Conservation (phyloP, 345 rosid genomes). For the Acer campestre region DNA sequence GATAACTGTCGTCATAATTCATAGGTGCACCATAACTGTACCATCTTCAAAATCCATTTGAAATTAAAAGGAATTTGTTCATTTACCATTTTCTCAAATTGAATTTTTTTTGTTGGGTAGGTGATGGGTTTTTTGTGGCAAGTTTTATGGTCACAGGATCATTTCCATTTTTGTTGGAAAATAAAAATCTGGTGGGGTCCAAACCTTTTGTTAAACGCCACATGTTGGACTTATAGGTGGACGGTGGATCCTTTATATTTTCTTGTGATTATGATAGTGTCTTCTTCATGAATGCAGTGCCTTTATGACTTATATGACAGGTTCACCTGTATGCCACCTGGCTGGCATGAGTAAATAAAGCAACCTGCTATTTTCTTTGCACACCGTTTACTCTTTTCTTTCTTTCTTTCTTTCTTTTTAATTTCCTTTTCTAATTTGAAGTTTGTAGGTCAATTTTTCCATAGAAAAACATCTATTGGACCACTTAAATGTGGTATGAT, state of each 20-base stretch:
- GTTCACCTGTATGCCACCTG: slow-evolving; percentile 6
- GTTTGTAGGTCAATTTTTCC: background rate
- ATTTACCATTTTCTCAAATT: background rate
- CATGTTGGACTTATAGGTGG: background rate
- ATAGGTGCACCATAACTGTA: background rate
- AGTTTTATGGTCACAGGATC: background rate
- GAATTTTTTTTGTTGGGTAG: background rate
- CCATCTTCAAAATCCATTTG: background rate
- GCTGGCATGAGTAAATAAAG: background rate
- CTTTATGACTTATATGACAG: background rate
- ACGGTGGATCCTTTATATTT: background rate
- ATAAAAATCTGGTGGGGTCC: slow-evolving; percentile 3
- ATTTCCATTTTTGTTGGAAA: background rate
- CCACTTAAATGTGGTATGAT: background rate
- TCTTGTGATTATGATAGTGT: background rate
- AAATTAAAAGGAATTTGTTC: background rate
- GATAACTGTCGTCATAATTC: background rate
- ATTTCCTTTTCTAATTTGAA: background rate
- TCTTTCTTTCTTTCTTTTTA: background rate
- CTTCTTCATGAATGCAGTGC: background rate
- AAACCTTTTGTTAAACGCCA: background rate
- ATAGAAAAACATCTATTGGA: background rate
- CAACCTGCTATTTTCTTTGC: background rate
- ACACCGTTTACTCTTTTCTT: background rate
- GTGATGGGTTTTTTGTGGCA: background rate